Evolutionary conservation across 257 asterid genomes (phyloP).

Genomic region (Nicotiana knightiana): DNA sequence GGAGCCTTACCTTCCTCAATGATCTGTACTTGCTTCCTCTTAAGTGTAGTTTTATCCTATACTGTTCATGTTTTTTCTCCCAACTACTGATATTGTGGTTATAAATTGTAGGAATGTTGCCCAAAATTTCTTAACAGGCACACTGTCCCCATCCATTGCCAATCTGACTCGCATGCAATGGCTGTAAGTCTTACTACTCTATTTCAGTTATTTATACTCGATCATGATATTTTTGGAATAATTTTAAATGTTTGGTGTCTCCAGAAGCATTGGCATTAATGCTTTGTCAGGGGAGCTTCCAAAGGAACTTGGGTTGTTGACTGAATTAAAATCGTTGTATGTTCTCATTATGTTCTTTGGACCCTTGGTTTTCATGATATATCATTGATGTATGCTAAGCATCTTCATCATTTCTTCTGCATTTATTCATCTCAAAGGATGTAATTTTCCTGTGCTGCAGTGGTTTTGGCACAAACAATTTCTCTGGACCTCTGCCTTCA

Average conservation of each 20-base stretch:
- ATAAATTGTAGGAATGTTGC: conserved; percentile 41
- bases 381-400: not conserved
- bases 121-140: conserved; percentile 60
- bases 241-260: not conserved
- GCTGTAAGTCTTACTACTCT: conserved; percentile 34
- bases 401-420: not conserved
- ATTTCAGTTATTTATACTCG: not conserved
- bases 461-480: conserved; percentile 48
- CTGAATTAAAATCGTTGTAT: conserved; percentile 52
- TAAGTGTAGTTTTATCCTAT: not conserved
- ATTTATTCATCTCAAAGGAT: not conserved
- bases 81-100: not conserved
- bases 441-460: conserved; percentile 26
- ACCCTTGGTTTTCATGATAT: not conserved
- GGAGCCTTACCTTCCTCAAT: conserved; percentile 47
- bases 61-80: not conserved
- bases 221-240: not conserved
- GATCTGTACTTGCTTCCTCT: conserved; percentile 25
- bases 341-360: not conserved
- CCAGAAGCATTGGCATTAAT: conserved; percentile 48
- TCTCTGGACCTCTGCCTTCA: conserved; percentile 71
- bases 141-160: conserved; percentile 46
- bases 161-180: conserved; percentile 57
- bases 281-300: conserved; percentile 72
- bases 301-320: conserved; percentile 54